Evolutionary conservation across 78 protist genomes (phyloP).

Genomic region (Chrysochromulina parva): DNA sequence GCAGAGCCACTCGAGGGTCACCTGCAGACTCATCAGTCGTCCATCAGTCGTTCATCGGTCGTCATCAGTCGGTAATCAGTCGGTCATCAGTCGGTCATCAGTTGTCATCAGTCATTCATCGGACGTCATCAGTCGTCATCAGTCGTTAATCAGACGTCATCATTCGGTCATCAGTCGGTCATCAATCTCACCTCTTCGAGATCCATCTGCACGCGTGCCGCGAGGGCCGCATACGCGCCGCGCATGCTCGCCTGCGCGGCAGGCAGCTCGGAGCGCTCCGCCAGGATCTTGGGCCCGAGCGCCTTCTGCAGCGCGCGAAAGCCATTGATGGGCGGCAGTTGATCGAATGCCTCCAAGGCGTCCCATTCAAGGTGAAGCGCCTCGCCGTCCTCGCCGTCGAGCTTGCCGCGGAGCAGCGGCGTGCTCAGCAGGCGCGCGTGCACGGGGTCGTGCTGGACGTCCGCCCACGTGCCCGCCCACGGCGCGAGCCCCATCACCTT

Average conservation of each 20-base stretch:
- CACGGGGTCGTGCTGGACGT: neutral
- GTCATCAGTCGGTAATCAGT: no score
- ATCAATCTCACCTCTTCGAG: neutral
- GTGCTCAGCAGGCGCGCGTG: neutral
- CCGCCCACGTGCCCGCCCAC: neutral
- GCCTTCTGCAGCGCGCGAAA: no score
- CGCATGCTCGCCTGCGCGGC: no score
- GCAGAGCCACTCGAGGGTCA: neutral
- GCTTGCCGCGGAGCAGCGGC: neutral
- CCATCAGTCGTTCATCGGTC: neutral
- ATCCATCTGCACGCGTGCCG: neutral
- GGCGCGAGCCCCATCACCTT: constrained; percentile 37
- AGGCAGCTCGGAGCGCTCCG: no score
- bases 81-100: no score
- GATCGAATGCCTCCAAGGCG: neutral
- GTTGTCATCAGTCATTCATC: no score
- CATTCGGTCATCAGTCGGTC: neutral
- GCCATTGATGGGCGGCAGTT: no score
- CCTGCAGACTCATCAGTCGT: neutral
- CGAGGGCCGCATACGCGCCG: no score
- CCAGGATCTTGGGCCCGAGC: no score
- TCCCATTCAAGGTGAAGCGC: neutral
- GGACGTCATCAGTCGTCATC: no score
- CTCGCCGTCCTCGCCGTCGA: neutral
- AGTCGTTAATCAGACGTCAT: no score